These are phyloP conservation scores for Primulina tabacum DNA, from an alignment of 257 asterid genomes.

Conservation along the genomic window DNA sequence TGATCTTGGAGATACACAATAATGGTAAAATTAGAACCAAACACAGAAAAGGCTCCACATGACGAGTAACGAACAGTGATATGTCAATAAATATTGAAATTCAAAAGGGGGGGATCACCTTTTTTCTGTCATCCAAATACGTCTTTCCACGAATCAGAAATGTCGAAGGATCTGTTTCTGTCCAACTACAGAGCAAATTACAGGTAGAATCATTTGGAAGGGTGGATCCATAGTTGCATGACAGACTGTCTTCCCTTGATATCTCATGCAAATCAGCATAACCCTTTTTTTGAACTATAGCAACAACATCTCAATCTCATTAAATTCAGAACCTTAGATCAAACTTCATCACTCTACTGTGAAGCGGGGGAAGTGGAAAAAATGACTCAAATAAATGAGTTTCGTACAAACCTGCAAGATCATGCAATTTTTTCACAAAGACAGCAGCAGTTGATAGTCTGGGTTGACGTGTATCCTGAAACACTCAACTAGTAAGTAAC, in stretches of 20 bases:
- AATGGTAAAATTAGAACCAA: slow-evolving; percentile 10
- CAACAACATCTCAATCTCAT: slow-evolving; percentile 28
- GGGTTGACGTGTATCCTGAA: slow-evolving; percentile 79
- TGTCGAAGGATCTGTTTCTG: slow-evolving; percentile 74
- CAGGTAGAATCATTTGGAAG: slow-evolving; percentile 83
- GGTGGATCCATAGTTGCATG: slow-evolving; percentile 82
- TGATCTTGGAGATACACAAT: no score
- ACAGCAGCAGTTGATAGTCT: slow-evolving; percentile 87
- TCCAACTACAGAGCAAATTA: slow-evolving; percentile 86
- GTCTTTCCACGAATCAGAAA: slow-evolving; percentile 92
- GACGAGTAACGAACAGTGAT: slow-evolving; percentile 12
- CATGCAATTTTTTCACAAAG: slow-evolving; percentile 85
- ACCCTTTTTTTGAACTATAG: slow-evolving; percentile 88
- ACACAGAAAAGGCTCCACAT: slow-evolving; percentile 1
- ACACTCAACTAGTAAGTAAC: slow-evolving; percentile 17
- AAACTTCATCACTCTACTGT: slow-evolving; percentile 13
- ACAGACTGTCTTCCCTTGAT: slow-evolving; percentile 64
- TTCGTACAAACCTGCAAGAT: slow-evolving; percentile 72
- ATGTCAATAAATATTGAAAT: slow-evolving; percentile 2
- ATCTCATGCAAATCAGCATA: slow-evolving; percentile 83
- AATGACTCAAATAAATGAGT: slow-evolving; percentile 14
- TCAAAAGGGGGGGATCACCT: slow-evolving; percentile 44
- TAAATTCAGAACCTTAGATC: slow-evolving; percentile 20
- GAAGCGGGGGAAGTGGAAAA: slow-evolving; percentile 14
- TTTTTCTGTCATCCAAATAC: slow-evolving; percentile 79